Conservation (phyloP, 2,329 filamentous ascomycete genomes). For the Cordyceps pruinosa region DNA sequence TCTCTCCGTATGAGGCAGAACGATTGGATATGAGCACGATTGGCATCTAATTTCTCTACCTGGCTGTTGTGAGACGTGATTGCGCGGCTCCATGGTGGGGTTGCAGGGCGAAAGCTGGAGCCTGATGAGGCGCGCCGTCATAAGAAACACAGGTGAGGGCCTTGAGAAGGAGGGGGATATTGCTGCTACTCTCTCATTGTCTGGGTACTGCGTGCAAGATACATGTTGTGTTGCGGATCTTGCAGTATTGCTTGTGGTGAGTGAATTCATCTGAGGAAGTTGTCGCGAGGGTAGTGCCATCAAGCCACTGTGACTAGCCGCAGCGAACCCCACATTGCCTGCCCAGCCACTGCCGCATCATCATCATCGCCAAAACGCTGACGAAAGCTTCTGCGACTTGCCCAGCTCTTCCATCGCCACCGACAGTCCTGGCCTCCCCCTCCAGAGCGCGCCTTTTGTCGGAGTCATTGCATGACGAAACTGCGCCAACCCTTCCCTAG, state of each 20-base stretch:
- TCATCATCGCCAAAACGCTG: constrained; percentile 8
- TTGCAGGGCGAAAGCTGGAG: neutral
- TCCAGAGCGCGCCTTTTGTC: neutral
- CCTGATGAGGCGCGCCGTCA: too few species aligned
- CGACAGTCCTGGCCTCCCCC: neutral
- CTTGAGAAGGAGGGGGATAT: too few species aligned
- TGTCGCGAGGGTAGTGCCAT: neutral
- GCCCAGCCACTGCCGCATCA: constrained; percentile 13
- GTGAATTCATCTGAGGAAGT: too few species aligned
- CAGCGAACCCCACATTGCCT: constrained; percentile 4
- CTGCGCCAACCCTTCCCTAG: neutral
- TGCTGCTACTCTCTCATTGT: too few species aligned
- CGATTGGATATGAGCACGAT: neutral
- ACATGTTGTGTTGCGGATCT: too few species aligned
- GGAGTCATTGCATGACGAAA: neutral
- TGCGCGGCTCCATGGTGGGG: neutral
- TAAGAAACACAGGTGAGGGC: too few species aligned
- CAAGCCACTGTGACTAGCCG: neutral
- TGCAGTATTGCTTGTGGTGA: too few species aligned
- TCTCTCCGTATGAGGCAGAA: neutral
- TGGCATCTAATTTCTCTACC: neutral
- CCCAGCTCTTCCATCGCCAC: constrained; percentile 5
- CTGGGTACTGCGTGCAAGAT: too few species aligned
- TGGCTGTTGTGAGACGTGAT: neutral
- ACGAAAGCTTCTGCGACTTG: constrained; percentile 15